Evolutionary conservation across 345 rosid genomes (phyloP).

Genomic region (Lumnitzera littorea): DNA sequence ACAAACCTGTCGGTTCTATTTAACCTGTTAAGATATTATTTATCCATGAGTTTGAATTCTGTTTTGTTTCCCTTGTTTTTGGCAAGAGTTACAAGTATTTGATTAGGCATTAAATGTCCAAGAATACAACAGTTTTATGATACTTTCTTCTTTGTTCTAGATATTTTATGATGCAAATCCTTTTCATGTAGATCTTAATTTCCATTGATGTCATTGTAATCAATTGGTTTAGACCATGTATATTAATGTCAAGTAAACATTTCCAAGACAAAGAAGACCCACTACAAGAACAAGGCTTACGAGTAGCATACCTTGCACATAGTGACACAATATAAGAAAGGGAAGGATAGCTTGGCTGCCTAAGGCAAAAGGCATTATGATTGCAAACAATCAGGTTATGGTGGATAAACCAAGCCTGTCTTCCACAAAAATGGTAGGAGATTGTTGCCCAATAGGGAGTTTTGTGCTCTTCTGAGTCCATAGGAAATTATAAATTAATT

Average conservation of each 20-base stretch:
- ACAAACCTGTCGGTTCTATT: too few species aligned
- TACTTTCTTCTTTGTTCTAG: too few species aligned
- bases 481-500: neutral
- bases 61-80: too few species aligned
- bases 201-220: too few species aligned
- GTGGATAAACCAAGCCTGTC: conserved; percentile 16
- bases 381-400: conserved; percentile 16
- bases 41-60: too few species aligned
- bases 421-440: conserved; percentile 16
- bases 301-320: conserved; percentile 19
- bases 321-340: conserved; percentile 26
- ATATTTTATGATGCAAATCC: too few species aligned
- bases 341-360: conserved; percentile 19
- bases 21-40: too few species aligned
- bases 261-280: conserved; percentile 18
- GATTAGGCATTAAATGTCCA: too few species aligned
- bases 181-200: too few species aligned
- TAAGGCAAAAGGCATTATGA: conserved; percentile 18
- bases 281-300: conserved; percentile 17
- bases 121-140: too few species aligned
- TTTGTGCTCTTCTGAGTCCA: too few species aligned
- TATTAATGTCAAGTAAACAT: conserved; percentile 8
- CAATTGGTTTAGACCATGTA: neutral
- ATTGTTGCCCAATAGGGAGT: neutral
- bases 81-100: too few species aligned